Conservation (phyloP, 148 eudicot genomes). For the Rhododendron simsii region DNA sequence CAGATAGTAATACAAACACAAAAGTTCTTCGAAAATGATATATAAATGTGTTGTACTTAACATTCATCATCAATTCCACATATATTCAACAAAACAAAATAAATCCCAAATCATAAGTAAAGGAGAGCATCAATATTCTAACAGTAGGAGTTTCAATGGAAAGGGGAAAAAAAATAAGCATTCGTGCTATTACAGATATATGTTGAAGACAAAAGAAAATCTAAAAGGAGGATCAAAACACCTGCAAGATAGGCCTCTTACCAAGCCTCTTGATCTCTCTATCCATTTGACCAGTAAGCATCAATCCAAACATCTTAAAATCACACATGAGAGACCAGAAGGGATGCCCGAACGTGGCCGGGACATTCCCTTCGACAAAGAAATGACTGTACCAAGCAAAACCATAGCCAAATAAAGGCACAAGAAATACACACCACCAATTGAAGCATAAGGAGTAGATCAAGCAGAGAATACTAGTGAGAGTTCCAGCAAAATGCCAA, state of each 20-base stretch:
- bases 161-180: not conserved
- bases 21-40: not conserved
- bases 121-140: not conserved
- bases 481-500: constrained; percentile 85
- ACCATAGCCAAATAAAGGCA: constrained; percentile 77
- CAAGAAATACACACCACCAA: constrained; percentile 57
- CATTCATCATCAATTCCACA: not conserved
- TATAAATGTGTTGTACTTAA: not conserved
- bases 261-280: constrained; percentile 91
- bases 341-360: constrained; percentile 82
- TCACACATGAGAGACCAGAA: constrained; percentile 90
- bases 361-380: constrained; percentile 74
- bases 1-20: not conserved
- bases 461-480: constrained; percentile 43
- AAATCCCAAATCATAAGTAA: not conserved
- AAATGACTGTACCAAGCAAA: constrained; percentile 92
- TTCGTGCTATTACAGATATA: constrained; percentile 7
- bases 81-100: not conserved
- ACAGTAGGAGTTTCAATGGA: not conserved
- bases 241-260: constrained; percentile 71
- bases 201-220: constrained; percentile 3
- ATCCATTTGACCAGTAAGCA: constrained; percentile 85
- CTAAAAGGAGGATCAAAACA: constrained; percentile 26
- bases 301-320: constrained; percentile 88
- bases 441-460: constrained; percentile 52